Conservation (phyloP, 1,284 basidiomycete species). For the Mycena citricolor region DNA sequence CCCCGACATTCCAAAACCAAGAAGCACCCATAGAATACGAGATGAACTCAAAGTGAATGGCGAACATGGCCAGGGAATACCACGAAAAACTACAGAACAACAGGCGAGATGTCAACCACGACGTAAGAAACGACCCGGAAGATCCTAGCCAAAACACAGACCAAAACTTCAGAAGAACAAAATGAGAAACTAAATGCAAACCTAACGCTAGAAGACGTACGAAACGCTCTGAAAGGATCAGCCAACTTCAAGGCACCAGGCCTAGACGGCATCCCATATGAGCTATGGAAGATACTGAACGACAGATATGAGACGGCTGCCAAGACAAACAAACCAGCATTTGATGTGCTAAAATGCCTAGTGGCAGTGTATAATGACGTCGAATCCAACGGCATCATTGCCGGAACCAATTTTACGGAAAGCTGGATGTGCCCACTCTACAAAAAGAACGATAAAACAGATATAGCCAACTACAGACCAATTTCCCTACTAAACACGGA, state of each 20-base stretch:
- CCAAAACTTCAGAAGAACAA: too few relatives aligned
- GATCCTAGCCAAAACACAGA: too few relatives aligned
- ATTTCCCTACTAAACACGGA: slow-evolving; percentile 14
- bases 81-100: slow-evolving; percentile 3
- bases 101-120: background rate
- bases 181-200: background rate
- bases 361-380: slow-evolving; percentile 11
- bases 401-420: background rate
- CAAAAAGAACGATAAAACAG: slow-evolving; percentile 5
- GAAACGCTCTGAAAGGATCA: background rate
- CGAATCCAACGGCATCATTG: background rate
- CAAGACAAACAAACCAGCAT: background rate
- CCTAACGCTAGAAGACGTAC: slow-evolving; percentile 4
- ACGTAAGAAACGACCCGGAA: background rate
- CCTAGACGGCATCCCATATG: slow-evolving; percentile 8
- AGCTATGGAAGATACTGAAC: slow-evolving; percentile 5
- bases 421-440: slow-evolving; percentile 16
- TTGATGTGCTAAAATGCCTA: background rate
- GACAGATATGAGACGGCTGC: background rate
- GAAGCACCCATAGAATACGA: background rate
- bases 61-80: slow-evolving; percentile 11
- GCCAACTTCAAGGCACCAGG: slow-evolving; percentile 7
- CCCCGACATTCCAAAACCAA: background rate
- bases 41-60: slow-evolving; percentile 8
- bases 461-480: slow-evolving; percentile 10